phyloP scores from a whole-genome alignment of 495 filamentous ascomycete genomes.

The Jackrogersella minutella region DNA sequence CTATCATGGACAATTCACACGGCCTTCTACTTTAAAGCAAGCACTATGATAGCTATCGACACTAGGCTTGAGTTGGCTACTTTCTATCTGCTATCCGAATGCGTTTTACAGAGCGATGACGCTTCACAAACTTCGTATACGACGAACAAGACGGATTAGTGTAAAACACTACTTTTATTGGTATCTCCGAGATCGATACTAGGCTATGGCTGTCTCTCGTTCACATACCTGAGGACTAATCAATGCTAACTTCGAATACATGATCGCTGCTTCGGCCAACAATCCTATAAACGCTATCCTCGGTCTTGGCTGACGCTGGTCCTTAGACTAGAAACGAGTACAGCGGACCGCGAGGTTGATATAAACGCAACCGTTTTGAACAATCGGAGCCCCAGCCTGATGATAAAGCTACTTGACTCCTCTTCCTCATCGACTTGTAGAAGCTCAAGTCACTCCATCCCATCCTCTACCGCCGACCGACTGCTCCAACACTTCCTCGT shows the following conservation, averaged over 20 bases:
- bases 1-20: neutral
- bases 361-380: constrained; percentile 18
- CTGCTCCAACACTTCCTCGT: constrained; percentile 42
- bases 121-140: neutral
- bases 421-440: constrained; percentile 27
- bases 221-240: constrained; percentile 26
- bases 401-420: constrained; percentile 34
- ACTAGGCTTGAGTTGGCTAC: neutral
- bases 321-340: neutral
- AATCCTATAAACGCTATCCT: constrained; percentile 15
- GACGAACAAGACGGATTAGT: constrained; percentile 11
- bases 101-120: neutral
- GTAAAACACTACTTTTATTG: constrained; percentile 31
- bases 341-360: constrained; percentile 10
- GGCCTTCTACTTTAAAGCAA: neutral
- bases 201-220: constrained; percentile 29
- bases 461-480: constrained; percentile 24
- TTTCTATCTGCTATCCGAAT: neutral
- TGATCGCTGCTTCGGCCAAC: constrained; percentile 23
- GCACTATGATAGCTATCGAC: neutral
- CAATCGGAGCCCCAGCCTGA: constrained; percentile 20
- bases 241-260: constrained; percentile 8
- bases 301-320: constrained; percentile 6
- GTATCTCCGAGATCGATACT: constrained; percentile 31
- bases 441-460: constrained; percentile 32